These are phyloP conservation scores for Rhizoctonia solani DNA, from an alignment of 1,284 basidiomycete species.

Conservation along the genomic window DNA sequence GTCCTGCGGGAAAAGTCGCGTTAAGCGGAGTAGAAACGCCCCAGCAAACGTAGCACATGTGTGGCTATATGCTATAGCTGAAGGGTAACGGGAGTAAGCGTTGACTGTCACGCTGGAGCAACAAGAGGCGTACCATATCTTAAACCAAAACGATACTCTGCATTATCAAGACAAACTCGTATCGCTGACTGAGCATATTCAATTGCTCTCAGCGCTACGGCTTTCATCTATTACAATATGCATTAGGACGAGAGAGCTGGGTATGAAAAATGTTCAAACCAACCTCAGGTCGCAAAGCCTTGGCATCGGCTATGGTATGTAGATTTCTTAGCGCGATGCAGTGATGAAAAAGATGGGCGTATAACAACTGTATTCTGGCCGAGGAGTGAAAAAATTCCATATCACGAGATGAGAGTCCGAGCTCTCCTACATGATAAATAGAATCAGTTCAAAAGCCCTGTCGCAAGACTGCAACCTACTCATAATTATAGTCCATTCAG, in stretches of 20 bases:
- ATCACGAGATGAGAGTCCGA: slow-evolving; percentile 35
- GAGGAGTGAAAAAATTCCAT: slow-evolving; percentile 39
- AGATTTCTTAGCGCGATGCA: slow-evolving; percentile 38
- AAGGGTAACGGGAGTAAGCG: neutral
- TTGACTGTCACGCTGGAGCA: neutral
- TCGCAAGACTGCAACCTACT: slow-evolving; percentile 19
- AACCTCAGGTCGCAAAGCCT: slow-evolving; percentile 37
- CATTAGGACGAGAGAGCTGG: neutral
- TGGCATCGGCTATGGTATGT: slow-evolving; percentile 38
- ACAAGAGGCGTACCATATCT: slow-evolving; percentile 35
- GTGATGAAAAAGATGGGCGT: slow-evolving; percentile 40
- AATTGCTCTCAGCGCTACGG: slow-evolving; percentile 38
- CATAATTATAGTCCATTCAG: slow-evolving; percentile 39
- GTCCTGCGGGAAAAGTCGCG: slow-evolving; percentile 39
- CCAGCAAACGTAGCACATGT: slow-evolving; percentile 41
- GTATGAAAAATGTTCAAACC: neutral
- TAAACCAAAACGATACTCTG: slow-evolving; percentile 39
- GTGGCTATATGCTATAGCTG: slow-evolving; percentile 40
- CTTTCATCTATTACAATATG: slow-evolving; percentile 34
- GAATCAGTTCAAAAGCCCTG: neutral
- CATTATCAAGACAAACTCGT: slow-evolving; percentile 38
- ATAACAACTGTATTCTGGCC: slow-evolving; percentile 39
- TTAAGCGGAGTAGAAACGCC: slow-evolving; percentile 39
- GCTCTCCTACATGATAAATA: slow-evolving; percentile 16
- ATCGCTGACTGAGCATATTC: slow-evolving; percentile 38